Evolutionary conservation across 345 rosid genomes (phyloP), one percentile per base, ranked within the genome.

Genomic region (Isatis tinctoria): DNA sequence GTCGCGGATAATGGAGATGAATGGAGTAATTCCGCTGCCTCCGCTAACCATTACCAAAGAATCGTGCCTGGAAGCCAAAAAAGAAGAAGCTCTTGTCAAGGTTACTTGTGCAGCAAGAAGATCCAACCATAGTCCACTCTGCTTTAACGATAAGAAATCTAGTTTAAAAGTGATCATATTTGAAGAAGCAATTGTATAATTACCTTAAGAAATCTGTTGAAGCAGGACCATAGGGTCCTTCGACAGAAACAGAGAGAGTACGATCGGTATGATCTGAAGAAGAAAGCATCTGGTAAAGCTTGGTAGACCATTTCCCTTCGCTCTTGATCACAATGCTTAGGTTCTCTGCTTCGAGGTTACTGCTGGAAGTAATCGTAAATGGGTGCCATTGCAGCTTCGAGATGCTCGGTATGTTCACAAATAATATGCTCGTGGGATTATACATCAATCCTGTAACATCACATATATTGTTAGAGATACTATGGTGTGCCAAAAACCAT

Each of bases 301-400:
- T 86, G 28, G 61, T 59, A 7, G 97, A 82, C 98, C 98, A 94
- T 49, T 80, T 84, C 61, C 96, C 96, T 78, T 85, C 95, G 33
- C 83, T 60, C 69, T 87, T 94, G 74, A 91, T 79, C 33, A 84
- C 77, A 44, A 94, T 74, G 74, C 96, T 94, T 3, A 94, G 57
- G 41, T 36, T 82, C 32, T 90, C 95, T 33, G 84, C 58, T 22
- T 94, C 97, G 73, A 90, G 76, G 48, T 81, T 86, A 68, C 96
- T 86, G 51, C 79, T 90, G 3, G 97, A 94, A 60, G 82, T 80
- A 33, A 94, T 65, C 7, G 96, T 88, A 72, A 87, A 94, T 1
- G 98, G 98, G 80, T 94, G 98, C 98, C 98, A 94, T 62, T 94
- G 95, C 59, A 87, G 66, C 84, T 80, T 89, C 5, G 97, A 91